Evolutionary conservation across 805 yeast genomes (phyloP), one percentile per base, ranked within the genome.

Genomic region (Saccharomycopsis babjevae): DNA sequence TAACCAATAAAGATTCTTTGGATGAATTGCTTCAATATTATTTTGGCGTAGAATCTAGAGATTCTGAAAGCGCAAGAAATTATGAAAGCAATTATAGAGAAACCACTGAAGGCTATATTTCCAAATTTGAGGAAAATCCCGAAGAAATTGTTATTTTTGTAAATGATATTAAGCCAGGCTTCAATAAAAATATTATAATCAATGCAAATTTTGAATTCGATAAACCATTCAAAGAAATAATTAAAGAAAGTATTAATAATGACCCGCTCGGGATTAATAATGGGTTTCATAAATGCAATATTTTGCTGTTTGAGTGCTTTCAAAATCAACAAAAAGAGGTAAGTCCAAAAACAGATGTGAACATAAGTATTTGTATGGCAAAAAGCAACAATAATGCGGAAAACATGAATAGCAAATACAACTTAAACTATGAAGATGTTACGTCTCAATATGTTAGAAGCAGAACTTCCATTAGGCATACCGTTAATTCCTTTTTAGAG

Each of bases 91-190:
- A 25, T n/a, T 7, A 5, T 3, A 36, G 5, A 22, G 1, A 11
- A n/a, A 13, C 15, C 38, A 6, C 50, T 38, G 2, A 2, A 25
- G 36, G 36, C 18, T 28, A 13, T 25, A 22, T 1, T 18, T 36
- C 38, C n/a, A 56, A 55, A 28, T 22, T 34, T 18, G 54, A 54
- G 28, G 57, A 59, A 10, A 18, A 38, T 34, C 28, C 16, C 5
- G 57, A 54, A 7, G 46, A 58, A 8, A n/a, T 54, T 10, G 57
- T 50, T n/a, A 57, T 64, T 22, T 59, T 38, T 43, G 34, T 64
- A 28, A 64, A 64, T 28, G 64, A 62, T 46, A 58, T 64, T 18
- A 32, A 22, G 30, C 64, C 66, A 2, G 66, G 66, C 11, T 64
- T 50, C 54, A 55, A 43, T n/a, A 61, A 62, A 20, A 60, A 28